Conservation (phyloP, 208 protist genomes). For the Phytomonas francai region DNA sequence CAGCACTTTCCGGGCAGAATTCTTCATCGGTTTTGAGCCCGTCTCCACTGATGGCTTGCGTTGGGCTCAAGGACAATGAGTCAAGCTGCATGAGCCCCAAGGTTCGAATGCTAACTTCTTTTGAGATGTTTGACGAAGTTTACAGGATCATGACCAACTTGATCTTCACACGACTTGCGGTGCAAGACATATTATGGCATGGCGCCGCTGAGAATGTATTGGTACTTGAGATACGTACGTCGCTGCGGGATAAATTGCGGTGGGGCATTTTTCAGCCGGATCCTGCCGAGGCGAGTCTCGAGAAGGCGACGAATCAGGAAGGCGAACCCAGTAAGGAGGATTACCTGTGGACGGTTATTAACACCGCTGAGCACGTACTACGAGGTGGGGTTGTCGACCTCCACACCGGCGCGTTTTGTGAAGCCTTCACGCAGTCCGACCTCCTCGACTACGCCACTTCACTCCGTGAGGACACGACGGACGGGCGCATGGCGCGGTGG, state of each 20-base stretch:
- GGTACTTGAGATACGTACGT: constrained; percentile 76
- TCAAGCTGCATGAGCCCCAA: constrained; percentile 10
- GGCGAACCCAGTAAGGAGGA: constrained; percentile 27
- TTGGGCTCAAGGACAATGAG: no score
- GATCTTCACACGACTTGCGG: constrained; percentile 60
- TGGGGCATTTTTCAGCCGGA: constrained; percentile 1
- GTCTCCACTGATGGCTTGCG: no score
- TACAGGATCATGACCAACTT: constrained; percentile 73
- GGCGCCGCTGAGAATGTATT: constrained; percentile 59
- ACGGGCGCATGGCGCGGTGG: constrained; percentile 14
- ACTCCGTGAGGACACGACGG: background rate
- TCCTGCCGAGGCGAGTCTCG: background rate
- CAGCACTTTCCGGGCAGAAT: no score
- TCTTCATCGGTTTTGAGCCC: no score
- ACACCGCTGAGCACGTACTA: constrained; percentile 60
- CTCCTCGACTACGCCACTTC: constrained; percentile 3
- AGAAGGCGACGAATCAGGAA: background rate
- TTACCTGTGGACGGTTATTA: constrained; percentile 42
- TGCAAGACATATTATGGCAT: constrained; percentile 71
- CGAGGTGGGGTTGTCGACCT: constrained; percentile 58
- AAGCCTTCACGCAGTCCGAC: constrained; percentile 2
- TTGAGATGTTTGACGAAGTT: constrained; percentile 71
- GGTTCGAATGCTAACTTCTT: constrained; percentile 73
- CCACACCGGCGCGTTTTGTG: constrained; percentile 36
- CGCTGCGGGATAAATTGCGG: constrained; percentile 54